Evolutionary conservation across 495 filamentous ascomycete genomes (phyloP).

Genomic region (Penicillium salamii): DNA sequence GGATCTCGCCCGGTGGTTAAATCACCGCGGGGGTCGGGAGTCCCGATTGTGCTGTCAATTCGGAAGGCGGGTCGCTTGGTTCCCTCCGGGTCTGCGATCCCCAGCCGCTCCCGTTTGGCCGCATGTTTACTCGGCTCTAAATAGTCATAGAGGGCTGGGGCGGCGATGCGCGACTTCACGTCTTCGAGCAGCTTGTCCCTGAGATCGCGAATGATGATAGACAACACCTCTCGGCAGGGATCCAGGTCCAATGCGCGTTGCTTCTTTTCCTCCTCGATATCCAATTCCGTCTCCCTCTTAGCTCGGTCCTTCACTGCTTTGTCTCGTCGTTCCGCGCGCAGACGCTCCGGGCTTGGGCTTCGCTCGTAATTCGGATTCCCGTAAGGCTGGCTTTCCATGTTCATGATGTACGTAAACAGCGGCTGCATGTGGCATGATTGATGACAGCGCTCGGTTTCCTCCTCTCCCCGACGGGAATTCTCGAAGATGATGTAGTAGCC

Average conservation of each 20-base stretch:
- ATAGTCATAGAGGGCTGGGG: conserved; percentile 75
- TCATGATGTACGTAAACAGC: conserved; percentile 91
- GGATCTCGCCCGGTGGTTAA: conserved; percentile 28
- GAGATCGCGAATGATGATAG: conserved; percentile 75
- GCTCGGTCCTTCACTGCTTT: conserved; percentile 52
- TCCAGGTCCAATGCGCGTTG: conserved; percentile 80
- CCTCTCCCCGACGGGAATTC: conserved; percentile 68
- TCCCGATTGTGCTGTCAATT: conserved; percentile 56
- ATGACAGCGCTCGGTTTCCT: conserved; percentile 76
- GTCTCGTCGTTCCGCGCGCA: conserved; percentile 51
- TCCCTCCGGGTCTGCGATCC: conserved; percentile 68
- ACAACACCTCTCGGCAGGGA: conserved; percentile 75
- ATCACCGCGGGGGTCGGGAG: conserved; percentile 61
- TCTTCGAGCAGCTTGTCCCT: conserved; percentile 80
- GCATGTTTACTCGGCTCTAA: conserved; percentile 79
- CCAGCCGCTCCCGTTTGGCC: conserved; percentile 69
- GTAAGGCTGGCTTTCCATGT: conserved; percentile 76
- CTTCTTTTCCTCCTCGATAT: conserved; percentile 82
- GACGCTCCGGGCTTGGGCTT: conserved; percentile 56
- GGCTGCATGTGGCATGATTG: conserved; percentile 66
- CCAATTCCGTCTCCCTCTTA: conserved; percentile 69
- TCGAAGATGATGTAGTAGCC: conserved; percentile 92
- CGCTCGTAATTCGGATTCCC: conserved; percentile 66
- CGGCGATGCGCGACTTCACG: conserved; percentile 78
- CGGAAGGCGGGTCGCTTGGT: conserved; percentile 46